Conservation (phyloP, 768 basidiomycete genomes). For the Tulasnella sp. region DNA sequence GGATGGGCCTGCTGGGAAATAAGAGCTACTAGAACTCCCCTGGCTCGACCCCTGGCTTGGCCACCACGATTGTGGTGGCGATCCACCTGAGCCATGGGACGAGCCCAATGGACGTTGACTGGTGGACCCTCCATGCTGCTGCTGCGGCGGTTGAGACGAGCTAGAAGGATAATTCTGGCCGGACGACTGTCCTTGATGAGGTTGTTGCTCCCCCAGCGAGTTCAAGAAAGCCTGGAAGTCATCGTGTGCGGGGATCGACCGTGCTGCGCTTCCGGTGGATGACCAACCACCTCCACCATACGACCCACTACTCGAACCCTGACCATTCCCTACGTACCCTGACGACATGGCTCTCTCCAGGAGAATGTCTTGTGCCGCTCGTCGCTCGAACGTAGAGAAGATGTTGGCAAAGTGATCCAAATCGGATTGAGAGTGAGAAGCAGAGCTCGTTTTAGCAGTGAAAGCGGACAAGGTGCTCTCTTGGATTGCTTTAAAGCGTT, state of each 20-base stretch:
- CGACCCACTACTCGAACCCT: background rate
- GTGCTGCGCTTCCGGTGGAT: background rate
- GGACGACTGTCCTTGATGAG: background rate
- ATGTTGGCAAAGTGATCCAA: slow-evolving; percentile 6
- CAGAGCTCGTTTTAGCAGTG: too few relatives aligned
- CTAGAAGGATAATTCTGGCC: too few relatives aligned
- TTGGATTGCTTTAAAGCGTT: too few relatives aligned
- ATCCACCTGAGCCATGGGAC: too few relatives aligned
- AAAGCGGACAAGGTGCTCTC: too few relatives aligned
- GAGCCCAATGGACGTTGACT: too few relatives aligned
- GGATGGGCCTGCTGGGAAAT: too few relatives aligned
- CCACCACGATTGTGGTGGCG: too few relatives aligned
- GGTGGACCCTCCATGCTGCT: too few relatives aligned
- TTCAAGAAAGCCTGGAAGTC: background rate
- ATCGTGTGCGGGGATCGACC: background rate
- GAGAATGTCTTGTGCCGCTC: background rate
- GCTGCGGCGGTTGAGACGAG: too few relatives aligned
- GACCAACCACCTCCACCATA: background rate
- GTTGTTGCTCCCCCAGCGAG: background rate
- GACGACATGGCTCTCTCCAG: background rate
- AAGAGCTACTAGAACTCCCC: too few relatives aligned
- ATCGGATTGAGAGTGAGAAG: background rate
- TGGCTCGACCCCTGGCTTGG: too few relatives aligned
- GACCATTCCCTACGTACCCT: background rate
- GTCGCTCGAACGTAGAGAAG: background rate